Conservation (phyloP, 164 flowering plant species). For the grape (Vitis vinifera) region DNA sequence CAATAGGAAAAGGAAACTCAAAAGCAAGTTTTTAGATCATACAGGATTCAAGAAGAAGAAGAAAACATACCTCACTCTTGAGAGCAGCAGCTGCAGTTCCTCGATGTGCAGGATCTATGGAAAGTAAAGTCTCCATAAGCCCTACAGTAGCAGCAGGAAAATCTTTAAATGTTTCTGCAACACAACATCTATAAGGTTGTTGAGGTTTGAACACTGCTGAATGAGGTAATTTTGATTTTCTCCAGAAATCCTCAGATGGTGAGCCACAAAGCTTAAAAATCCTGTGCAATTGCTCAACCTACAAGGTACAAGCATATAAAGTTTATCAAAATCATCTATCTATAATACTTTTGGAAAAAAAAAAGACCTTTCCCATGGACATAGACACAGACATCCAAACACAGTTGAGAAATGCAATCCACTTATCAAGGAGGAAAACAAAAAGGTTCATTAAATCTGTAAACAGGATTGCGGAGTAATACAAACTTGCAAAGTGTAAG, state of each 20-base stretch:
- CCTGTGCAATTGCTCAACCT: constrained; percentile 91
- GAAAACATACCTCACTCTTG: constrained; percentile 48
- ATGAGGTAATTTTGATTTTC: constrained; percentile 49
- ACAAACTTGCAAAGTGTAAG: too few relatives aligned
- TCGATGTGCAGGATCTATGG: constrained; percentile 61
- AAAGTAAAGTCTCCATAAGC: constrained; percentile 68
- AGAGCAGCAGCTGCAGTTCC: constrained; percentile 70
- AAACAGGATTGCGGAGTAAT: too few relatives aligned
- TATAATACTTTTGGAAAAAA: too few relatives aligned
- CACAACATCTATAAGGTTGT: constrained; percentile 57
- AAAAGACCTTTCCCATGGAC: background rate
- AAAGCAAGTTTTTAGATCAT: too few relatives aligned
- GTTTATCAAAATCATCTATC: background rate
- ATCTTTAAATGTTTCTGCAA: constrained; percentile 57
- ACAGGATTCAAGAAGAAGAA: background rate
- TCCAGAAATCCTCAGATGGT: constrained; percentile 84
- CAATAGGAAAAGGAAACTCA: too few relatives aligned
- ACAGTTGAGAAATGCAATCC: too few relatives aligned
- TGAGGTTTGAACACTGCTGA: constrained; percentile 61
- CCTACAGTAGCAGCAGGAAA: constrained; percentile 46
- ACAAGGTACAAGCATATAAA: constrained; percentile 3
- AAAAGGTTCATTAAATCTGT: too few relatives aligned
- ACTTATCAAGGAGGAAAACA: too few relatives aligned
- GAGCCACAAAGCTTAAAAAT: constrained; percentile 87
- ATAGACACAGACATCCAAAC: too few relatives aligned